Evolutionary conservation across 305 asterid species (phyloP), one percentile per base, ranked within the genome.

Genomic region (Stenogyne calaminthoides): DNA sequence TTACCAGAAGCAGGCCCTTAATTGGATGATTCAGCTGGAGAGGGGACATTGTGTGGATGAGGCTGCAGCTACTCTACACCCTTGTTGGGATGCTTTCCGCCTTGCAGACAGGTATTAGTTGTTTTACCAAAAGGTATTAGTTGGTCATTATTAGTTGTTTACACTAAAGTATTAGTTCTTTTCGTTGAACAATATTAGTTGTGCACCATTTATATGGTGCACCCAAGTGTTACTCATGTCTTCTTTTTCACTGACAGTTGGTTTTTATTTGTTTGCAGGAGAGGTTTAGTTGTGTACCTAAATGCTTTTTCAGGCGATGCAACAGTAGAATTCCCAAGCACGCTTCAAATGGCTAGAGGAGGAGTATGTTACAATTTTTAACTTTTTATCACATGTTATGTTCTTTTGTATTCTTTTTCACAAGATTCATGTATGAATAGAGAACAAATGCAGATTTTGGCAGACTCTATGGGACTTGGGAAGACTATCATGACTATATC

Each of bases 381-480:
- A 55, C 77, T 78, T 16, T 2, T 79, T 64, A 42, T 62, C 18
- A 46, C 64, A 40, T 69, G n/a, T n/a, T n/a, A n/a, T n/a, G n/a
- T n/a, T n/a, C n/a, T 49, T 56, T 54, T 64, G 42, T 54, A 18
- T 73, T 39, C 25, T 51, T 69, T 60, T 77, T 49, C 52, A 61
- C 59, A 51, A 62, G 65, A 74, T 34, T 64, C 67, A 52, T 63
- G 20, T 39, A 64, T 84, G 80, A 83, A 74, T 75, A 29, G 64
- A 75, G 81, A 66, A 75, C 57, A 19, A 46, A 73, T 88, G 80
- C 76, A 95, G 99, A 95, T 95, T 80, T 83, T 92, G 87, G 99
- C 99, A 84, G 99, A 95, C 86, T 78, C 97, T 54, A 95, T 95
- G 99, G 99, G 99, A 80, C 97, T 95, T 65, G 99, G 99, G 78